Conservation (phyloP, 768 basidiomycete species). For the Lactarius deliciosus region DNA sequence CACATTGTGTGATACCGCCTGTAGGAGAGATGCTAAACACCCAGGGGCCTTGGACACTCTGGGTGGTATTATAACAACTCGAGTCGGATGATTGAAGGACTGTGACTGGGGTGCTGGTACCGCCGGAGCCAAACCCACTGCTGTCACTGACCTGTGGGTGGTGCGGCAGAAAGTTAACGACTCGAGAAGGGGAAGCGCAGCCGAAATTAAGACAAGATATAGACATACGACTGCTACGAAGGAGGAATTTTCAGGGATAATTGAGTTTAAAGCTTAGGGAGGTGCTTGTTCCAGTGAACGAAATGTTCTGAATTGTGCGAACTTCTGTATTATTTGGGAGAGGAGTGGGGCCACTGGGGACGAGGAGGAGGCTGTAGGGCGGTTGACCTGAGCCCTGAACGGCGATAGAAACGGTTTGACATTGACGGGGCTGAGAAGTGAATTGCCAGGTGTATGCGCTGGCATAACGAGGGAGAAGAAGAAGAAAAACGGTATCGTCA, state of each 20-base stretch:
- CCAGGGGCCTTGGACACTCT: constrained; percentile 52
- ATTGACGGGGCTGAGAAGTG: constrained; percentile 57
- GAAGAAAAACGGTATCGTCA: constrained; percentile 21
- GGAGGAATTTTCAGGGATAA: constrained; percentile 65
- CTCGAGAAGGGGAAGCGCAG: not conserved
- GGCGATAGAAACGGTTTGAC: constrained; percentile 58
- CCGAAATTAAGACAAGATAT: constrained; percentile 15
- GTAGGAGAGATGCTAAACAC: constrained; percentile 59
- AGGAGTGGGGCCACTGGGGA: constrained; percentile 66
- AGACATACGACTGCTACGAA: constrained; percentile 73
- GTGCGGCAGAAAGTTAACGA: not conserved
- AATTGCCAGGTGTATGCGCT: constrained; percentile 46
- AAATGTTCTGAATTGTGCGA: constrained; percentile 54
- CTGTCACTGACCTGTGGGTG: constrained; percentile 54
- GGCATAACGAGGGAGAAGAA: constrained; percentile 34
- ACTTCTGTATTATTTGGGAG: constrained; percentile 62
- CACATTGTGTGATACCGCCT: constrained; percentile 67
- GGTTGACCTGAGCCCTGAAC: constrained; percentile 61
- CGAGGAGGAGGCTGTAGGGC: constrained; percentile 64
- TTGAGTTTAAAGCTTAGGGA: constrained; percentile 55
- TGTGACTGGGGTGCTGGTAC: constrained; percentile 65
- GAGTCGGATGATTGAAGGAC: constrained; percentile 52
- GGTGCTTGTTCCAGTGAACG: constrained; percentile 46
- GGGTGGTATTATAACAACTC: constrained; percentile 58
- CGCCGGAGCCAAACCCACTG: constrained; percentile 66